Evolutionary conservation across 768 basidiomycete species (phyloP), one percentile per base, ranked within the genome.

Genomic region (Omphalotus guepiniiformis): DNA sequence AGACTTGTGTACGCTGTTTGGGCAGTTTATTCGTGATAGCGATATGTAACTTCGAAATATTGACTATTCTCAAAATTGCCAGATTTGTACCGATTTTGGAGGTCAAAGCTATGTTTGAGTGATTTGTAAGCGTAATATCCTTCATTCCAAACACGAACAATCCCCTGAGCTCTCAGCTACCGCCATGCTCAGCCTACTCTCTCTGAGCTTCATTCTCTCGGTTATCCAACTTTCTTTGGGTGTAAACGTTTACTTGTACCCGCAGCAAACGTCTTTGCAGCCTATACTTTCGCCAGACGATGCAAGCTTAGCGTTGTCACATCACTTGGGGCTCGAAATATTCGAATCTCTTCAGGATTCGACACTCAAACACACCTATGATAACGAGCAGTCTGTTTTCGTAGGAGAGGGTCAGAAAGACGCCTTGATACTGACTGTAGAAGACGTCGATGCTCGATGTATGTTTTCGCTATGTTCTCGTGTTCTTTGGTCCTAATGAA

Each of bases 321-420:
- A 75, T 44, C 85, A 89, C 60, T 74, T 89, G 9, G 80, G 82
- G n/a, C 73, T 88, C 4, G 87, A 88, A 55, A 64, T 64, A 16
- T 82, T 82, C 53, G 83, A 85, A 57, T 64, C 69, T 21, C 61
- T 80, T 23, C 64, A 54, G 43, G 68, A 69, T 50, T 59, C 65
- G 42, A 67, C 66, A 2, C 9, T 32, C 9, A 47, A 29, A 11
- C 18, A 28, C 27, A 52, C 60, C 23, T 45, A 55, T 51, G 39
- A 51, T 27, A 56, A 64, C 48, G 58, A 54, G 29, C 72, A 76
- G 39, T 67, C 73, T 36, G 32, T 62, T 2, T 81, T 89, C 53
- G 78, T 88, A 16, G 85, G 78, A 38, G 61, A 75, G 48, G 83
- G 80, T 0, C 41, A 64, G 19, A 71, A 60, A 23, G 76, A 73